phyloP scores from a whole-genome alignment of 2,329 filamentous ascomycete species.

The Didymella pinodella region DNA sequence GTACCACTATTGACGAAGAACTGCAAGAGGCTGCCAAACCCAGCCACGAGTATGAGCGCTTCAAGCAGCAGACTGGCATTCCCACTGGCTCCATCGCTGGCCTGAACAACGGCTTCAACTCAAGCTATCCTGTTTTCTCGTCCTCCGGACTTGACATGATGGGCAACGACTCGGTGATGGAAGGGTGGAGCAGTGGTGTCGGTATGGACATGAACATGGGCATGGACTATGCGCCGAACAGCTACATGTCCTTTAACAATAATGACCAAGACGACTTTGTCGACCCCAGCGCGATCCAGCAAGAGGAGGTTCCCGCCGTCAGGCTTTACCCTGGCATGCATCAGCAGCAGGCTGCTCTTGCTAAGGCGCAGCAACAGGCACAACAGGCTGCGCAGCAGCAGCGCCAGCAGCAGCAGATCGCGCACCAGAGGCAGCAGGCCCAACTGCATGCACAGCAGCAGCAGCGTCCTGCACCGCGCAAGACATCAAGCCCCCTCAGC shows the following conservation, averaged over 20 bases:
- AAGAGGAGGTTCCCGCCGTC: constrained; percentile 68
- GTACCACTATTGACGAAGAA: constrained; percentile 58
- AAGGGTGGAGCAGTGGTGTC: constrained; percentile 63
- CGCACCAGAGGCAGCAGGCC: constrained; percentile 57
- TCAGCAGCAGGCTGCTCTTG: constrained; percentile 77
- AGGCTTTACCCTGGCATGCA: constrained; percentile 94
- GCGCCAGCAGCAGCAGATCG: constrained; percentile 61
- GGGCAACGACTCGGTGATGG: constrained; percentile 60
- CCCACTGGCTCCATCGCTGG: constrained; percentile 84
- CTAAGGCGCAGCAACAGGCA: constrained; percentile 45
- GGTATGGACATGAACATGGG: constrained; percentile 71
- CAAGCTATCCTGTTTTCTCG: constrained; percentile 58
- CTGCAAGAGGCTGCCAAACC: constrained; percentile 75
- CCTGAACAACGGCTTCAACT: constrained; percentile 66
- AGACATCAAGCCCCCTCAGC: constrained; percentile 51
- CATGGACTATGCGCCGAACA: constrained; percentile 62
- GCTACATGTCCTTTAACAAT: constrained; percentile 70
- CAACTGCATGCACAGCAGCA: constrained; percentile 59
- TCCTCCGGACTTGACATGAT: constrained; percentile 75
- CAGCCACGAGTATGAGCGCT: constrained; percentile 93
- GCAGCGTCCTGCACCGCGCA: constrained; percentile 38
- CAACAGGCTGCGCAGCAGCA: constrained; percentile 52
- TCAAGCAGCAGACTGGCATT: constrained; percentile 94
- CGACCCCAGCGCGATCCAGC: constrained; percentile 75
- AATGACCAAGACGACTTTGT: constrained; percentile 64